A percentile compares a stretch with the other conserved stretches of the same genome.
phyloP scores from a whole-genome alignment of 805 yeast species.

The Yamadazyma ubonensis region DNA sequence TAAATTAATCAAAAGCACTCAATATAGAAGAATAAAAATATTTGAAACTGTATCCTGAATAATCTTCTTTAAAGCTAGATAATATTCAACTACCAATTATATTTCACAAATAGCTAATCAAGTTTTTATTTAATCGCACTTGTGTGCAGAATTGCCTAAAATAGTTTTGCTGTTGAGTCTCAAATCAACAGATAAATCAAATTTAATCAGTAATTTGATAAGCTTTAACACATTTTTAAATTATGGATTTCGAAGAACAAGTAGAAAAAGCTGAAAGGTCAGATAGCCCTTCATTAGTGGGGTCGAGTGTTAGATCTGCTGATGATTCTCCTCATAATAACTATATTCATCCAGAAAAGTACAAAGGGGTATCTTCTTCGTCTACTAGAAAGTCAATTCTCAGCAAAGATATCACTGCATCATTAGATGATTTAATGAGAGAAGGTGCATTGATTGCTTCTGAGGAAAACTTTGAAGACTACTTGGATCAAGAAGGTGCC shows the following conservation, averaged over 20 bases:
- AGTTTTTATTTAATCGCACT: background rate
- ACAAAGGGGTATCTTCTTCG: constrained; percentile 21
- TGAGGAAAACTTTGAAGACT: constrained; percentile 52
- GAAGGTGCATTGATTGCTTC: constrained; percentile 48
- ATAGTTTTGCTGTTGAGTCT: constrained; percentile 5
- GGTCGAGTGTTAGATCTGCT: constrained; percentile 49
- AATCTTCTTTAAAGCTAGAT: too few species aligned
- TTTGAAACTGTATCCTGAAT: too few species aligned
- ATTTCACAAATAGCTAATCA: constrained; percentile 1
- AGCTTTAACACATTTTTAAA: constrained; percentile 1
- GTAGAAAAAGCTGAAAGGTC: constrained; percentile 51
- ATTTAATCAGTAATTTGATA: background rate
- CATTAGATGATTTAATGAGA: constrained; percentile 50
- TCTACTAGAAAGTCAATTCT: constrained; percentile 15
- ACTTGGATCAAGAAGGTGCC: constrained; percentile 54
- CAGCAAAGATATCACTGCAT: constrained; percentile 41
- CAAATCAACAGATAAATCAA: constrained; percentile 4
- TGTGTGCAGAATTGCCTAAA: constrained; percentile 4
- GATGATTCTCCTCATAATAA: constrained; percentile 46
- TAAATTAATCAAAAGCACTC: too few species aligned
- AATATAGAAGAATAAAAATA: too few species aligned
- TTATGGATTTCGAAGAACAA: constrained; percentile 53
- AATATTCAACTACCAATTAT: constrained; percentile 4
- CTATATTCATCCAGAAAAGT: constrained; percentile 46
- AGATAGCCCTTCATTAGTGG: constrained; percentile 51